phyloP scores from a whole-genome alignment of 495 filamentous ascomycete genomes.

The Entonaema liquescens region DNA sequence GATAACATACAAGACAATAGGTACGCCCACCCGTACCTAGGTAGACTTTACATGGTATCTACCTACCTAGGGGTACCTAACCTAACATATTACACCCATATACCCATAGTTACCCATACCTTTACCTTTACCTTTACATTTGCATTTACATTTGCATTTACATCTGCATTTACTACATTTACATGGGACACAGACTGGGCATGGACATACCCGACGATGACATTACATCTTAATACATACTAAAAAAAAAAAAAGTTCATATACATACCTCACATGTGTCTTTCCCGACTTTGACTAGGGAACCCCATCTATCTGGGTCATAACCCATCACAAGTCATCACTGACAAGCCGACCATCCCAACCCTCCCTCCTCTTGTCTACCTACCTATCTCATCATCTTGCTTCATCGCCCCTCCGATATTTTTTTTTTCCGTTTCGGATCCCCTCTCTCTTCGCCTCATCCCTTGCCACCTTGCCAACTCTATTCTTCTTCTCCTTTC shows the following conservation, averaged over 20 bases:
- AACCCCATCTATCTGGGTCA: conserved; percentile 35
- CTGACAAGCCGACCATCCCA: conserved; percentile 41
- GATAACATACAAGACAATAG: no score
- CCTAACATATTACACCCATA: background rate
- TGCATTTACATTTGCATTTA: no score
- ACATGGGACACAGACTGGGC: no score
- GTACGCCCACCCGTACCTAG: no score
- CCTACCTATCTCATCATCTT: conserved; percentile 44
- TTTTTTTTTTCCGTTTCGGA: conserved; percentile 19
- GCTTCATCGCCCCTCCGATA: conserved; percentile 42
- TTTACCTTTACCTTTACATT: no score
- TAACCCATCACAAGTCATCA: conserved; percentile 39
- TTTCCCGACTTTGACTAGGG: conserved; percentile 37
- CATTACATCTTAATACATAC: conserved; percentile 5
- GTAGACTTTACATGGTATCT: no score
- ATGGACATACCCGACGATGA: background rate
- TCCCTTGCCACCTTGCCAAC: conserved; percentile 26
- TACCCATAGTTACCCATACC: background rate
- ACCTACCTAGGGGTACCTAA: no score
- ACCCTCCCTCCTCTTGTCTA: conserved; percentile 34
- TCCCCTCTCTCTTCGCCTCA: conserved; percentile 23
- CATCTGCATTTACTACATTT: no score
- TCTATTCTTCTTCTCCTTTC: background rate
- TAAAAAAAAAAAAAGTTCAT: background rate
- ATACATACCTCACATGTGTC: conserved; percentile 24